phyloP scores from a whole-genome alignment of 2,329 filamentous ascomycete species.

The Pseudocercospora eumusae region DNA sequence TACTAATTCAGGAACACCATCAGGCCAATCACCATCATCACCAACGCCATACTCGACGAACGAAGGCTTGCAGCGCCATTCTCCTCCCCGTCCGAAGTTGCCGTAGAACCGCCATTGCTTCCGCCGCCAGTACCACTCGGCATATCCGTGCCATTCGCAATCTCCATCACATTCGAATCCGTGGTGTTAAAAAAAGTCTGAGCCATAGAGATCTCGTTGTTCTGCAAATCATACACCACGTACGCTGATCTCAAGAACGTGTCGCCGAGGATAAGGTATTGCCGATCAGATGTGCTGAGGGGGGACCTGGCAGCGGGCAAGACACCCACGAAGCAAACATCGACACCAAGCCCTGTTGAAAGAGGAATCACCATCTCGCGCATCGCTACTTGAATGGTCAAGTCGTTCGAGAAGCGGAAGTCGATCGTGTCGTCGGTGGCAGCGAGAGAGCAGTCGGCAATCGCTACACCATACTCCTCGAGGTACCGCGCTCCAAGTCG shows the following conservation, averaged over 20 bases:
- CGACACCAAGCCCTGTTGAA: not conserved
- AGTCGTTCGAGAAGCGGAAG: conserved; percentile 56
- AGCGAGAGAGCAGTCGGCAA: conserved; percentile 38
- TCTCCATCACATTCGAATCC: conserved; percentile 55
- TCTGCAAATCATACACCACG: conserved; percentile 62
- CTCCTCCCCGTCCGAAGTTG: not conserved
- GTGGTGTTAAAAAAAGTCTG: conserved; percentile 62
- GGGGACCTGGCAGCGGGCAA: conserved; percentile 47
- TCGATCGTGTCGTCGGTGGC: conserved; percentile 53
- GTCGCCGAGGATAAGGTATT: conserved; percentile 57
- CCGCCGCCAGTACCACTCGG: conserved; percentile 6
- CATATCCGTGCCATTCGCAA: conserved; percentile 39
- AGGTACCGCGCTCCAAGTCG: conserved; percentile 46
- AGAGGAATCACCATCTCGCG: conserved; percentile 57
- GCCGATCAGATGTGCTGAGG: conserved; percentile 50
- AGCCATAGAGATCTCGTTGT: conserved; percentile 62
- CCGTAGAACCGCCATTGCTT: not conserved
- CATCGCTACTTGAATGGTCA: conserved; percentile 56
- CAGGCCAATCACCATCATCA: not conserved
- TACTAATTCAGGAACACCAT: not conserved
- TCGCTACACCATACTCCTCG: conserved; percentile 37
- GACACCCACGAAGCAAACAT: conserved; percentile 17
- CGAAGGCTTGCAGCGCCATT: not conserved
- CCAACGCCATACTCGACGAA: not conserved
- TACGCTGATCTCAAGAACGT: conserved; percentile 66